Percentiles rank a stretch among this genome's conserved stretches.
These are phyloP conservation scores for Gastrolobium bilobum DNA, from an alignment of 306 rosid genomes.

Conservation along the genomic window DNA sequence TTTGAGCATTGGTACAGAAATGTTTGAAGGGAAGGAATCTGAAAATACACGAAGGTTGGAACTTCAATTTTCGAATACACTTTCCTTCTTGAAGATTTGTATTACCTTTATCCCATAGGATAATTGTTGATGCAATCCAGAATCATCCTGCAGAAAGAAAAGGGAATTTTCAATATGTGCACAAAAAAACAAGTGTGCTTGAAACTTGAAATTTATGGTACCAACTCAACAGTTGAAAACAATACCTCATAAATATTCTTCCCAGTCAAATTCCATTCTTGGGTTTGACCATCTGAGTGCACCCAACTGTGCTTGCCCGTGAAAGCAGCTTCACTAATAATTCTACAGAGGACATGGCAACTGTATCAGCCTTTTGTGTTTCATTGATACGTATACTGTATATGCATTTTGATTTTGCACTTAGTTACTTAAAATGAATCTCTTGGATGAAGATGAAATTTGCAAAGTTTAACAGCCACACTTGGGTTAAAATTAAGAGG, in stretches of 20 bases:
- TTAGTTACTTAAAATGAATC: background rate
- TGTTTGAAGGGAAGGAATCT: background rate
- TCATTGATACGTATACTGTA: background rate
- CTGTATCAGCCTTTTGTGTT: conserved; percentile 33
- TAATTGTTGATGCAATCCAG: conserved; percentile 63
- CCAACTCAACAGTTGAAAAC: conserved; percentile 10
- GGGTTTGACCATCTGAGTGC: conserved; percentile 59
- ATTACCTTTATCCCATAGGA: conserved; percentile 85
- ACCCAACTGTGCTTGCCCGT: conserved; percentile 77
- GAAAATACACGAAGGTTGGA: conserved; percentile 18
- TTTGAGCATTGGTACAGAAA: background rate
- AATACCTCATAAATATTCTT: conserved; percentile 55
- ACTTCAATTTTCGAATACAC: conserved; percentile 8
- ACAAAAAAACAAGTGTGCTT: conserved; percentile 23
- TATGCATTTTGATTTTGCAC: background rate
- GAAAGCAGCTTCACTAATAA: conserved; percentile 83
- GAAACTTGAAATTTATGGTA: background rate
- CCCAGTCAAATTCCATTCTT: conserved; percentile 53
- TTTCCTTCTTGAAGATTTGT: conserved; percentile 18
- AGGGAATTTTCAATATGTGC: conserved; percentile 9
- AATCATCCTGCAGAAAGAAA: conserved; percentile 59
- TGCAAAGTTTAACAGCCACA: too few relatives aligned
- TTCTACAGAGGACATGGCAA: conserved; percentile 55
- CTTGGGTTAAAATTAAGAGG: background rate
- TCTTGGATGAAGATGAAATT: background rate